Evolutionary conservation across 2,329 filamentous ascomycete species (phyloP).

Genomic region (Cercospora janseana): DNA sequence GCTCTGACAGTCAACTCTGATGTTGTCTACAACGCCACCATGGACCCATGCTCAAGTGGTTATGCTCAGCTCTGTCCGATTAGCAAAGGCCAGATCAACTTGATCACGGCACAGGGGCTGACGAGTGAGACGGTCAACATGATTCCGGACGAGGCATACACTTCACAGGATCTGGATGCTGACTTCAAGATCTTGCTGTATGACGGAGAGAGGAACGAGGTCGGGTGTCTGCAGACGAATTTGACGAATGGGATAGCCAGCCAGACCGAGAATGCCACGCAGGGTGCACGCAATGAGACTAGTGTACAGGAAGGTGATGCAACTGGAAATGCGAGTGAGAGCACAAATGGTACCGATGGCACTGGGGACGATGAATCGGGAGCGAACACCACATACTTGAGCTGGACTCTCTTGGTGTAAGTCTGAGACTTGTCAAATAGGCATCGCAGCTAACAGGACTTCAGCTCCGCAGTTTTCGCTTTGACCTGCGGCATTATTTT

Average conservation of each 20-base stretch:
- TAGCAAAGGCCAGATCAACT: background rate
- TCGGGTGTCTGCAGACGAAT: constrained; percentile 9
- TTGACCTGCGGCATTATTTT: background rate
- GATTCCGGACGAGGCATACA: constrained; percentile 4
- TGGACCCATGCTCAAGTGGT: background rate
- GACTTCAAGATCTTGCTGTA: constrained; percentile 3
- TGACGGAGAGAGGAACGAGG: background rate
- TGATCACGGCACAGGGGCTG: background rate
- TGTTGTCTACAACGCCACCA: constrained; percentile 66
- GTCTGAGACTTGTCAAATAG: background rate
- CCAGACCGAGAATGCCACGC: background rate
- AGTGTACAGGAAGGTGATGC: background rate
- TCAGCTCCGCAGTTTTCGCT: background rate
- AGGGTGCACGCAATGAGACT: background rate
- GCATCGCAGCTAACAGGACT: background rate
- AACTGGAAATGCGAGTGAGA: background rate
- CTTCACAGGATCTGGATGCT: background rate
- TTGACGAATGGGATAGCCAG: background rate
- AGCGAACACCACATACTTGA: constrained; percentile 1
- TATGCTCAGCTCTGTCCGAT: constrained; percentile 1
- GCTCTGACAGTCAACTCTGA: constrained; percentile 67
- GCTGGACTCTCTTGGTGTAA: constrained; percentile 1
- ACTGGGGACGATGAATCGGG: background rate
- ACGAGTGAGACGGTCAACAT: background rate
- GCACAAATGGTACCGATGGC: too few relatives aligned